These are phyloP conservation scores for Solanum etuberosum DNA, from an alignment of 257 asterid genomes.

Conservation along the genomic window DNA sequence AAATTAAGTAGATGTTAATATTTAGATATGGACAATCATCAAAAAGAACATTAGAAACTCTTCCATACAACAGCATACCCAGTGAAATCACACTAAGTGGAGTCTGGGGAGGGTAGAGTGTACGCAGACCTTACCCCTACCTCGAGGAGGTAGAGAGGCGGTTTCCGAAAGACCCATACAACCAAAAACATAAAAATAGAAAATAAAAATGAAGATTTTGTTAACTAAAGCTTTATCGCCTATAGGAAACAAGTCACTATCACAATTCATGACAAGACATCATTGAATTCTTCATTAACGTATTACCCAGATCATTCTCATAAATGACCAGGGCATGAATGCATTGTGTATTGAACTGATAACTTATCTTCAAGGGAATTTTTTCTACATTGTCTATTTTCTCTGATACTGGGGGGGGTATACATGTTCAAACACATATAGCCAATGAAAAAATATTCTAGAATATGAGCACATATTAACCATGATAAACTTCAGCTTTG, in stretches of 20 bases:
- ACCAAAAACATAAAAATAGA: neutral
- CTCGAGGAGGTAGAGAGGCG: neutral
- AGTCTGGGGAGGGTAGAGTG: neutral
- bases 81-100: neutral
- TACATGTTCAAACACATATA: neutral
- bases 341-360: neutral
- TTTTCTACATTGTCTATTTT: neutral
- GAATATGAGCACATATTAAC: neutral
- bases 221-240: neutral
- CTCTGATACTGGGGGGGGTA: neutral
- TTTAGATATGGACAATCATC: neutral
- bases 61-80: neutral
- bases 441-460: neutral
- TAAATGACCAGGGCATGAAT: neutral
- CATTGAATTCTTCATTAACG: neutral
- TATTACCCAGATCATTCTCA: neutral
- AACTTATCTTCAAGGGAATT: neutral
- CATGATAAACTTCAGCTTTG: neutral
- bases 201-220: neutral
- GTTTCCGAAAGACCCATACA: neutral
- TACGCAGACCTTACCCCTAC: neutral
- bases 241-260: neutral
- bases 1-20: neutral
- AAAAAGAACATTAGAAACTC: neutral
- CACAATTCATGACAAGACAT: neutral